Percentiles rank a stretch among this genome's conserved stretches.
These are phyloP conservation scores for Pythium periplocum DNA, from an alignment of 352 stramenopile species.

Conservation along the genomic window DNA sequence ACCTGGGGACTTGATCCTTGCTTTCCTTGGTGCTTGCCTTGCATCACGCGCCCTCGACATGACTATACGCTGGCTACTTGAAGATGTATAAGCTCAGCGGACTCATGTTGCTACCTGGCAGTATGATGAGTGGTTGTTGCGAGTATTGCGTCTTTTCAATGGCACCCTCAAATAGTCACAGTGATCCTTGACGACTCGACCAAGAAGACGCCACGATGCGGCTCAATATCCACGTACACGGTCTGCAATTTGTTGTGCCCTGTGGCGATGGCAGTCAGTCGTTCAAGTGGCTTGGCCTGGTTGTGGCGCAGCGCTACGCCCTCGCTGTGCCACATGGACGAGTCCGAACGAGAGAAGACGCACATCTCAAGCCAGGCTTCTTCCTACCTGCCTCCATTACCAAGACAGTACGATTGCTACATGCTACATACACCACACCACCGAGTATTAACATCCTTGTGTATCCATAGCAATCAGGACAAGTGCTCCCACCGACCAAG, in stretches of 20 bases:
- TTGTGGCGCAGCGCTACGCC: constrained; percentile 71
- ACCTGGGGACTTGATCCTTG: no score
- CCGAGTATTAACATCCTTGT: neutral
- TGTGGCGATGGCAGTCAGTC: constrained; percentile 75
- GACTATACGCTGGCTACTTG: no score
- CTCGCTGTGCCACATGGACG: constrained; percentile 57
- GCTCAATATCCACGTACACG: constrained; percentile 61
- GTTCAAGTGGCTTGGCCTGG: constrained; percentile 82
- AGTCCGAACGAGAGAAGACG: constrained; percentile 67
- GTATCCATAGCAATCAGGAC: constrained; percentile 27
- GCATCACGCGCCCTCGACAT: no score
- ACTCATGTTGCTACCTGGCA: no score
- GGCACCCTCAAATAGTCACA: no score
- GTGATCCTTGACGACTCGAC: neutral
- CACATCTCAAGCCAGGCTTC: constrained; percentile 72
- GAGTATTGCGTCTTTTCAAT: no score
- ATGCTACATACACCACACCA: no score
- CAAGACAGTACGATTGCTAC: constrained; percentile 19
- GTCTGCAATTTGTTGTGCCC: constrained; percentile 61
- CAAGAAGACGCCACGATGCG: constrained; percentile 33
- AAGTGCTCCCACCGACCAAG: constrained; percentile 41
- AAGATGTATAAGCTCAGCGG: no score
- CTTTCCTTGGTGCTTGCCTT: no score
- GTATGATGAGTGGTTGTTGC: no score
- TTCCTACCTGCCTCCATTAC: constrained; percentile 62